A percentile compares a stretch with the other conserved stretches of the same genome.
These are phyloP conservation scores for Fusarium duplospermum DNA, from an alignment of 2,329 filamentous ascomycete species.

Conservation along the genomic window DNA sequence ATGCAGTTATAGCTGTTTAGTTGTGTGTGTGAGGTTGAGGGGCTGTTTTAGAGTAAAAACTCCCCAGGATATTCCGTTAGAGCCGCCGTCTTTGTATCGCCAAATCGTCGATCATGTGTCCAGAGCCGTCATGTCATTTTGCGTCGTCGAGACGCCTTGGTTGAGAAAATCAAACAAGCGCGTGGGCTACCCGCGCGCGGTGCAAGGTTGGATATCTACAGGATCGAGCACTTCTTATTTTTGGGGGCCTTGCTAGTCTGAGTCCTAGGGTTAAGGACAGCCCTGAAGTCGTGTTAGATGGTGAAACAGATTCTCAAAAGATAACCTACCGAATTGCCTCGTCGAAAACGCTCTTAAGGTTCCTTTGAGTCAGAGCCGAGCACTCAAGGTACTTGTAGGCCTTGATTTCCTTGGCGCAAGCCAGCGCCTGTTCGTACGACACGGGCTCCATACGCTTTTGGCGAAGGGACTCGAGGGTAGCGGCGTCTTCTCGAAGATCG, in stretches of 20 bases:
- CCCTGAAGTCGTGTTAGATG: slow-evolving; percentile 60
- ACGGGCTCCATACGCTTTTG: slow-evolving; percentile 98
- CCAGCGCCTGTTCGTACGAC: slow-evolving; percentile 89
- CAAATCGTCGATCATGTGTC: slow-evolving; percentile 39
- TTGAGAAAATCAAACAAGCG: slow-evolving; percentile 32
- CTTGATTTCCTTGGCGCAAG: slow-evolving; percentile 92
- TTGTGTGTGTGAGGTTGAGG: slow-evolving; percentile 9
- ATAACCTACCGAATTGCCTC: slow-evolving; percentile 89
- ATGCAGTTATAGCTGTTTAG: slow-evolving; percentile 37
- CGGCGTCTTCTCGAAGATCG: slow-evolving; percentile 89
- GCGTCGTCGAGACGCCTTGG: slow-evolving; percentile 40
- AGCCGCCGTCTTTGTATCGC: slow-evolving; percentile 44
- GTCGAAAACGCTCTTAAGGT: slow-evolving; percentile 98
- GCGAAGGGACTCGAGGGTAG: slow-evolving; percentile 83
- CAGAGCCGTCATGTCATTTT: slow-evolving; percentile 42
- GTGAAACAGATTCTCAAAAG: not conserved
- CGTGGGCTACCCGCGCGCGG: slow-evolving; percentile 2
- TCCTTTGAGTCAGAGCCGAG: slow-evolving; percentile 94
- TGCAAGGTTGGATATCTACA: slow-evolving; percentile 59
- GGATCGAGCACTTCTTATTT: slow-evolving; percentile 76
- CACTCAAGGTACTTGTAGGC: slow-evolving; percentile 99
- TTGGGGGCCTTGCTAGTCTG: slow-evolving; percentile 65
- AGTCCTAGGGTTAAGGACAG: slow-evolving; percentile 76
- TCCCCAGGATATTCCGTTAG: slow-evolving; percentile 39
- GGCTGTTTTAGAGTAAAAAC: slow-evolving; percentile 19